Evolutionary conservation across 2,329 filamentous ascomycete genomes (phyloP).

Genomic region (Sclerotinia subarctica): DNA sequence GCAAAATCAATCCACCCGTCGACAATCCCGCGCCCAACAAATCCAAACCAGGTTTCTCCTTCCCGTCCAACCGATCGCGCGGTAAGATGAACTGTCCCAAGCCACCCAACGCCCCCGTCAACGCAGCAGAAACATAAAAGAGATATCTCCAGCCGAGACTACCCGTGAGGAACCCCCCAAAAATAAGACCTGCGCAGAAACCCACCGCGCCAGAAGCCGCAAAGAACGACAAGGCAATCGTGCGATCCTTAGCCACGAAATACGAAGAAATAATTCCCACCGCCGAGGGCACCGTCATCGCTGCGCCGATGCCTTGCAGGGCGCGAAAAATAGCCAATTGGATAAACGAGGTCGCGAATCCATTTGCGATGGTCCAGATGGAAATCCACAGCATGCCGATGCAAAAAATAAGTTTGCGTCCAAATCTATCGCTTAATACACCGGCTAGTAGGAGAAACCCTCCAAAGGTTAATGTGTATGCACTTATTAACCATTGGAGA

Average conservation of each 20-base stretch:
- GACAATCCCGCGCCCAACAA: constrained; percentile 44
- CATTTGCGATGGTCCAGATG: constrained; percentile 40
- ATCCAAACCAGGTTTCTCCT: constrained; percentile 41
- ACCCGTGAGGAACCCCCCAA: constrained; percentile 42
- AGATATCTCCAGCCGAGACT: constrained; percentile 43
- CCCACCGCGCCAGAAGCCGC: constrained; percentile 42
- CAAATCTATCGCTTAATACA: constrained; percentile 38
- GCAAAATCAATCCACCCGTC: constrained; percentile 43
- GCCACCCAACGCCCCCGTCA: constrained; percentile 37
- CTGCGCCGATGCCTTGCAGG: constrained; percentile 46
- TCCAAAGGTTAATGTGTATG: constrained; percentile 43
- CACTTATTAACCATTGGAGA: constrained; percentile 44
- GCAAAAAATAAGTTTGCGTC: constrained; percentile 41
- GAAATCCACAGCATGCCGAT: constrained; percentile 40
- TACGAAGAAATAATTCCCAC: constrained; percentile 47
- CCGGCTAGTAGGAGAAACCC: constrained; percentile 40
- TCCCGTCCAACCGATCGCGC: constrained; percentile 39
- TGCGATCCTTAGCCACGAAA: constrained; percentile 41
- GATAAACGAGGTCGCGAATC: constrained; percentile 44
- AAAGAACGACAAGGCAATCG: constrained; percentile 42
- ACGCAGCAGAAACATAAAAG: constrained; percentile 40
- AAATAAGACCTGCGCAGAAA: constrained; percentile 43
- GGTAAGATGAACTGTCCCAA: constrained; percentile 42
- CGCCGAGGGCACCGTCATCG: constrained; percentile 47
- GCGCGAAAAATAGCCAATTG: constrained; percentile 45